A percentile compares a stretch with the other conserved stretches of the same genome.
Conservation (phyloP, 202 grass and related monocot species). For the Carex sylvatica region DNA sequence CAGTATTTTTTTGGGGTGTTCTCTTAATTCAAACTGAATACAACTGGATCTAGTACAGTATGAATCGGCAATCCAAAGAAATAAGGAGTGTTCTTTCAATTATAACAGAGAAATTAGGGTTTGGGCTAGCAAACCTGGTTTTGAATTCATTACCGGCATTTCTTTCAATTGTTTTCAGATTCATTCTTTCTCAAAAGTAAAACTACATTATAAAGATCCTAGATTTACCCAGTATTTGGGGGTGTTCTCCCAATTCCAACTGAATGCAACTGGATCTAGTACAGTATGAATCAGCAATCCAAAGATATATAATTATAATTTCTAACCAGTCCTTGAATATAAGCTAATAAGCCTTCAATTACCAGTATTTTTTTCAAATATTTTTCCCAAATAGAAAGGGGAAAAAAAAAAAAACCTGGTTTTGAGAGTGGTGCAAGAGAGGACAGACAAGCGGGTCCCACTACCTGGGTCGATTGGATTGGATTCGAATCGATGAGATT, state of each 20-base stretch:
- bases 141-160: background rate
- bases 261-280: background rate
- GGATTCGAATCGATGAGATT: background rate
- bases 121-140: too few species aligned
- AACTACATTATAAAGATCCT: background rate
- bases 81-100: background rate
- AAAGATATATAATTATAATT: background rate
- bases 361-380: too few species aligned
- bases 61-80: background rate
- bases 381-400: background rate
- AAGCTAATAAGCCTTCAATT: too few species aligned
- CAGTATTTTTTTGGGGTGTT: background rate
- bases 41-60: slow-evolving; percentile 4
- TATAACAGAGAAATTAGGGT: too few species aligned
- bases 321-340: too few species aligned
- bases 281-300: background rate
- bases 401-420: slow-evolving; percentile 41
- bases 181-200: background rate
- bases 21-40: background rate
- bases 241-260: background rate
- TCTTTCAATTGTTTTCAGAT: background rate
- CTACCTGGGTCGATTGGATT: slow-evolving; percentile 43
- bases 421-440: slow-evolving; percentile 75
- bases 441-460: slow-evolving; percentile 55
- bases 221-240: background rate